Evolutionary conservation across 164 flowering plant species (phyloP), one percentile per base, ranked within the genome.

Genomic region (Kingdonia uniflora): DNA sequence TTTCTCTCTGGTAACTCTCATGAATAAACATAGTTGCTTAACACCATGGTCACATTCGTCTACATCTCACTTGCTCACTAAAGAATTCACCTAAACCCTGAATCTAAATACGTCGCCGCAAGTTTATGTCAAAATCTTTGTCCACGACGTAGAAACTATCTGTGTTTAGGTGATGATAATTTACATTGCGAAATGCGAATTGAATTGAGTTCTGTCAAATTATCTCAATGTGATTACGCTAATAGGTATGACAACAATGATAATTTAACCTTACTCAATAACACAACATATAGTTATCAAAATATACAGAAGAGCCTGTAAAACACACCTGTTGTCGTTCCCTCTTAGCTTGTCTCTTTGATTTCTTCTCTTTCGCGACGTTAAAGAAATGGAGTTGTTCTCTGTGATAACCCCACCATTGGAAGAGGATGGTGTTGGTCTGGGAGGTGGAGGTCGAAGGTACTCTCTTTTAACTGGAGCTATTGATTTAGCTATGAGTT

Each of bases 341-440:
- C 14, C 91, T 73, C 68, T 92, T 92, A 44, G 74, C 66, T 47
- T 88, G 95, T 19, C 96, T 79, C 67, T 79, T 88, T 12, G 96
- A 88, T 54, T 85, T 87, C 78, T 84, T 88, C 66, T 80, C 89
- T 68, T 74, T 78, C 8, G 65, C 65, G 2, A 77, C 33, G 38
- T 45, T 52, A 0, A 74, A 58, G 60, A 68, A 56, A 47, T 64
- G 60, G 11, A 29, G 16, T 17, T 67, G 61, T 35, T 48, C 35
- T 1, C 35, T 68, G 2, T 22, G 14, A 10, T 22, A 24, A 13
- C 73, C 19, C 21, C 12, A 64, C 29, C 21, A 45, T 38, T 45
- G 39, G 13, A 2, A 14, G 26, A 49, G 38, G 24, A 22, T 22
- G 26, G 54, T 42, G 11, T 26, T 66, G 29, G 13, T 43, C 90